Conservation (phyloP, 192 early-diverging fungal genomes). For the Gryganskiella cystojenkinii region DNA sequence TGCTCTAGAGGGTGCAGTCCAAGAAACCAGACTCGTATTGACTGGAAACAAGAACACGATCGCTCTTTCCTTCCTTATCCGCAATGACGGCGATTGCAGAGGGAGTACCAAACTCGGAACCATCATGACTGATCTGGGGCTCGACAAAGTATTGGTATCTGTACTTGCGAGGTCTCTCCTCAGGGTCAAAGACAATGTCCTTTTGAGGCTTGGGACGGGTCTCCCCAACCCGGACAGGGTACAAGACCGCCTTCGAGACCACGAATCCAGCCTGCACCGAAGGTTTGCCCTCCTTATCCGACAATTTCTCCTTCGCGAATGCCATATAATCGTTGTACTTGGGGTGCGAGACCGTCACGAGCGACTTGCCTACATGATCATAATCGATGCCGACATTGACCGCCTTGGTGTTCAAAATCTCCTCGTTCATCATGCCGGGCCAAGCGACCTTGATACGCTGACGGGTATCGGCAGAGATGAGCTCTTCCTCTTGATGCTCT, state of each 20-base stretch:
- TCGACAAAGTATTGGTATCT: conserved; percentile 35
- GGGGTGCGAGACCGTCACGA: conserved; percentile 36
- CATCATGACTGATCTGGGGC: conserved; percentile 36
- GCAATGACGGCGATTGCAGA: conserved; percentile 22
- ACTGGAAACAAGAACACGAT: conserved; percentile 38
- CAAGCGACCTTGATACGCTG: conserved; percentile 21
- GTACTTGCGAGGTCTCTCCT: conserved; percentile 26
- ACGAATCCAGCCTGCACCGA: conserved; percentile 29
- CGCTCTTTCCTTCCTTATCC: not conserved
- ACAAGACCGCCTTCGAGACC: conserved; percentile 24
- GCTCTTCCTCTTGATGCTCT: conserved; percentile 39
- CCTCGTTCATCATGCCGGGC: conserved; percentile 52
- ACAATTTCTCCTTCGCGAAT: conserved; percentile 27
- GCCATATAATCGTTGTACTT: conserved; percentile 36
- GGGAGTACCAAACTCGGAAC: conserved; percentile 43
- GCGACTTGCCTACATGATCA: conserved; percentile 9
- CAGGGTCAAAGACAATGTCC: conserved; percentile 37
- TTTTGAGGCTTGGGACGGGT: conserved; percentile 45
- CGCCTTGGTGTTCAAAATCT: conserved; percentile 32
- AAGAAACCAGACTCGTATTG: conserved; percentile 38
- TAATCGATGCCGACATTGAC: conserved; percentile 43
- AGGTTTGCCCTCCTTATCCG: conserved; percentile 16
- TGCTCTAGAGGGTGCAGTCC: conserved; percentile 23
- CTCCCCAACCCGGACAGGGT: conserved; percentile 40
- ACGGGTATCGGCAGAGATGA: conserved; percentile 29